These are phyloP conservation scores for Alternaria alternata DNA, from an alignment of 2,329 filamentous ascomycete species.

Conservation along the genomic window DNA sequence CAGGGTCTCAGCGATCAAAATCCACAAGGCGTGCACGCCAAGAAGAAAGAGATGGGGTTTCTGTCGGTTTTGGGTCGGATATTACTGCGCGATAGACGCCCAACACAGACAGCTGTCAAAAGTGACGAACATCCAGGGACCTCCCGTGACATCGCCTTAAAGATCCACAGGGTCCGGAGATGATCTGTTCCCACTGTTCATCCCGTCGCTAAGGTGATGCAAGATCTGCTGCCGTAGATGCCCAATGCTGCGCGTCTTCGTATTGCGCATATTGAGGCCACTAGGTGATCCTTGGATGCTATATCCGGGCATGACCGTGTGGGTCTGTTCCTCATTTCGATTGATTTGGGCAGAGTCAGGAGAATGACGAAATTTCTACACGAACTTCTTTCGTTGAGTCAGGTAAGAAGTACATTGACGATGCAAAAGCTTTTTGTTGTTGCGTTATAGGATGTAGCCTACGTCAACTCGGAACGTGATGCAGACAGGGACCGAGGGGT, in stretches of 20 bases:
- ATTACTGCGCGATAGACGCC: neutral
- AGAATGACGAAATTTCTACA: neutral
- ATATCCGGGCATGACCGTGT: constrained; percentile 8
- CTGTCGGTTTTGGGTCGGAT: neutral
- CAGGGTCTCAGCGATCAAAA: neutral
- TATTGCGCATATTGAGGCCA: constrained; percentile 6
- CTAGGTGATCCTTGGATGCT: constrained; percentile 6
- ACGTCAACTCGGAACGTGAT: neutral
- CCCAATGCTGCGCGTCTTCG: constrained; percentile 14
- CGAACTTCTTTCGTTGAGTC: neutral
- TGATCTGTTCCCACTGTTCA: constrained; percentile 7
- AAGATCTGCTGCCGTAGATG: constrained; percentile 11
- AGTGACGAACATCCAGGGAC: constrained; percentile 1
- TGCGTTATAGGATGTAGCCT: neutral
- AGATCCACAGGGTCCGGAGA: constrained; percentile 14
- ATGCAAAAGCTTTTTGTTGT: neutral
- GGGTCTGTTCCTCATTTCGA: neutral
- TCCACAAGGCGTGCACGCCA: neutral
- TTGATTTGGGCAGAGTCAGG: neutral
- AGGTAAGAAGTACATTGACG: neutral
- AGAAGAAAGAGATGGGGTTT: neutral
- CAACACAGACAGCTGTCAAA: constrained; percentile 4
- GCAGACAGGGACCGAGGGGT: neutral
- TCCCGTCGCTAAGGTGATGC: constrained; percentile 9
- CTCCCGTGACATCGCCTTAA: neutral